Evolutionary conservation across 2,329 filamentous ascomycete genomes (phyloP), one percentile per base, ranked within the genome.

Genomic region (Colletotrichum eleusines): DNA sequence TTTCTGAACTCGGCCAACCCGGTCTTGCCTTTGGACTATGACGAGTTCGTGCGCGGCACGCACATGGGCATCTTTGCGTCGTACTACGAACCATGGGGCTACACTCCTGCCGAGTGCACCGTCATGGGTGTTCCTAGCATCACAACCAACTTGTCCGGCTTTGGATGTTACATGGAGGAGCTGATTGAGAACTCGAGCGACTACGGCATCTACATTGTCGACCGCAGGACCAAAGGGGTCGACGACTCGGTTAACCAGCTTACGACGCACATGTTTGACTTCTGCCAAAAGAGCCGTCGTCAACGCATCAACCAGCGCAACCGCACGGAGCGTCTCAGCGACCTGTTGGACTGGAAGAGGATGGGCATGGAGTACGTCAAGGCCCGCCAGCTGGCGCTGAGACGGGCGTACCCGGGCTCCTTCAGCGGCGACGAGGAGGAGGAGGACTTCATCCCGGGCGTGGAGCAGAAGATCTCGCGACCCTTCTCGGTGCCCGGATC

Each of bases 341-440:
- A 99, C 80, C 86, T 99, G 71, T 87, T 99, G 50, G 96, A 99
- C 83, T 99, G 96, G 96, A 98, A 98, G 88, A 89, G 96, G 60
- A 99, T 99, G 96, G 96, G 96, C 28, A 92, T 98, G 91, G 96
- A 99, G 83, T 99, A 99, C 79, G 94, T 98, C 83, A 99, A 98
- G 86, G 96, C 96, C 42, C 90, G 96, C 59, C 96, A 98, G 81
- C 83, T 99, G 77, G 96, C 96, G 31, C 86, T 99, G 73, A 88
- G 96, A 77, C 89, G 96, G 81, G 96, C 96, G 26, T 99, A 98
- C 81, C 95, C 96, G 60, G 87, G 88, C 63, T 95, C 94, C 3
- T 99, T 97, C 80, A 87, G 89, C 53, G 89, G 90, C 64, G 92
- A 95, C 16, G 92, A 94, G 70, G 94, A 94, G 77, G 94, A 94